These are phyloP conservation scores for Penicillium subrubescens DNA, from an alignment of 495 filamentous ascomycete species.

Conservation along the genomic window DNA sequence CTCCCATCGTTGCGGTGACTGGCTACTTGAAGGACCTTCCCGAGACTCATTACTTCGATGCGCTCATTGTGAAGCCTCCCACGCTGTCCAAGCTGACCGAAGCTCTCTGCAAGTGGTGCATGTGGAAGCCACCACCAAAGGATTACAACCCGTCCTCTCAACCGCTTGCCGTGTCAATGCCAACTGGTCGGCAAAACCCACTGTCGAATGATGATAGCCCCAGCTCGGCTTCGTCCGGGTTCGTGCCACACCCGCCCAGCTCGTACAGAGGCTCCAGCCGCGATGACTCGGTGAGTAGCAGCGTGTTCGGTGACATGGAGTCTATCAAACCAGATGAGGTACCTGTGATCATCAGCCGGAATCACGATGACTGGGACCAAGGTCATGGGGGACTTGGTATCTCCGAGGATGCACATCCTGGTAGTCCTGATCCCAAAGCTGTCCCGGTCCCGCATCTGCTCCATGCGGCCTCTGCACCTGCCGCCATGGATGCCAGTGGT, in stretches of 20 bases:
- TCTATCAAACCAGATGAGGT: slow-evolving; percentile 77
- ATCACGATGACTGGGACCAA: slow-evolving; percentile 73
- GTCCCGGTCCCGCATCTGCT: slow-evolving; percentile 55
- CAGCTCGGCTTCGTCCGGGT: slow-evolving; percentile 77
- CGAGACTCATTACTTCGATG: slow-evolving; percentile 91
- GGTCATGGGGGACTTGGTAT: slow-evolving; percentile 71
- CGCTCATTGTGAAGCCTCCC: slow-evolving; percentile 92
- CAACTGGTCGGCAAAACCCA: slow-evolving; percentile 62
- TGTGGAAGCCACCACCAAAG: slow-evolving; percentile 81
- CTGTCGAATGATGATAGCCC: slow-evolving; percentile 75
- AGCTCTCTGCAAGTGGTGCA: slow-evolving; percentile 79
- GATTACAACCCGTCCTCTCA: slow-evolving; percentile 45
- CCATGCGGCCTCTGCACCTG: slow-evolving; percentile 69
- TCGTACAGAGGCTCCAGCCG: slow-evolving; percentile 77
- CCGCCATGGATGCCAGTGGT: slow-evolving; percentile 54
- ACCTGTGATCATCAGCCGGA: slow-evolving; percentile 71
- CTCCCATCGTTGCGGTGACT: slow-evolving; percentile 95
- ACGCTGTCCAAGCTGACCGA: slow-evolving; percentile 86
- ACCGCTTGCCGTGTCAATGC: slow-evolving; percentile 58
- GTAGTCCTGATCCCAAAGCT: slow-evolving; percentile 31
- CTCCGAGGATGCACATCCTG: slow-evolving; percentile 46
- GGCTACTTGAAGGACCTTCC: slow-evolving; percentile 95
- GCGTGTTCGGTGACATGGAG: slow-evolving; percentile 82
- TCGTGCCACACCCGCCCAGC: slow-evolving; percentile 65
- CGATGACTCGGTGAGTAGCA: slow-evolving; percentile 84